Percentiles rank a stretch among this genome's conserved stretches.
Conservation (phyloP, 129 eudicot species). For the Tagetes patula region DNA sequence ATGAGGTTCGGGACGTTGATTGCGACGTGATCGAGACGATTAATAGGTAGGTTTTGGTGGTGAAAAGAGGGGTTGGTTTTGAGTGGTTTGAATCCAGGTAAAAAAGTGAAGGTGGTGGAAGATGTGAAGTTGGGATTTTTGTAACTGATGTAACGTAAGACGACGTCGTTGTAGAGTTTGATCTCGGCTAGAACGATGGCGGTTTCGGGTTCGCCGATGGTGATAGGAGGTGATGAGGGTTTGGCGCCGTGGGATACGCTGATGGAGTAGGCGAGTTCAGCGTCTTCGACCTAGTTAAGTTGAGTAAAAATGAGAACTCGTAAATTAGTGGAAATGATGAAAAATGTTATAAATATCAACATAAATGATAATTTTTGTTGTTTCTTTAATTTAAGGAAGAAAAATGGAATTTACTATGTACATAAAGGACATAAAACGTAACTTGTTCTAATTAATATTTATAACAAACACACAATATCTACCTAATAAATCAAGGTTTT, state of each 20-base stretch:
- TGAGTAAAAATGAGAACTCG: no score
- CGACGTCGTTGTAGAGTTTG: slow-evolving; percentile 60
- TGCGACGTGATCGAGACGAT: slow-evolving; percentile 73
- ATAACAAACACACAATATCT: no score
- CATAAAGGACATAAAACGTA: no score
- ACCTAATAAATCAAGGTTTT: no score
- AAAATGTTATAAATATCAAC: no score
- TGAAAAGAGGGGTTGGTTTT: slow-evolving; percentile 18
- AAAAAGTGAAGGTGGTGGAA: slow-evolving; percentile 34
- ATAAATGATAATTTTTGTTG: no score
- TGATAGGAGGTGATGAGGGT: slow-evolving; percentile 38
- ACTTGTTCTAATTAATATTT: no score
- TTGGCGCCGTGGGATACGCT: slow-evolving; percentile 61
- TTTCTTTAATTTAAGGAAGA: no score
- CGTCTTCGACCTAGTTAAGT: slow-evolving; percentile 38
- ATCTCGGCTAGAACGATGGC: slow-evolving; percentile 53
- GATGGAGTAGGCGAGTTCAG: slow-evolving; percentile 47
- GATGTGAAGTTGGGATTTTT: slow-evolving; percentile 3
- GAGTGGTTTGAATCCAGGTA: slow-evolving; percentile 62
- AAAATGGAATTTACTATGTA: no score
- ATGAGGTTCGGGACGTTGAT: slow-evolving; percentile 70
- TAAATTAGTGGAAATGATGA: no score
- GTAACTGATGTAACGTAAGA: slow-evolving; percentile 61
- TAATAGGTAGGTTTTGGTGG: slow-evolving; percentile 54
- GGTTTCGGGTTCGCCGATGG: slow-evolving; percentile 13